These are phyloP conservation scores for Coemansia sp. DNA, from an alignment of 192 early-diverging fungal species.

Conservation along the genomic window DNA sequence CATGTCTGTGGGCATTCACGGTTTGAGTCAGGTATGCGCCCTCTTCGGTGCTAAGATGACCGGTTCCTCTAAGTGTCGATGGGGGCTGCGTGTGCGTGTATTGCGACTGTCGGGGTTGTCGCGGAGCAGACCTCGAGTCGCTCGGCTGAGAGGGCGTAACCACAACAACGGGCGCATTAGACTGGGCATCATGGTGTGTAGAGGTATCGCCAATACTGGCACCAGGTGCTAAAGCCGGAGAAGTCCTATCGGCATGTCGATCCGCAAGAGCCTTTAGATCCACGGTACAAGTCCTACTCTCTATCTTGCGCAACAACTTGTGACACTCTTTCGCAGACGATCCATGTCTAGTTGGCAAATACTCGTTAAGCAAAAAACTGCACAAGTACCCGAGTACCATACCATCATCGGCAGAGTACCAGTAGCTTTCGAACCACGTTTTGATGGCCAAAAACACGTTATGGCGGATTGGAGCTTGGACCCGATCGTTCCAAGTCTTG, in stretches of 20 bases:
- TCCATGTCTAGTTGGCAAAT: conserved; percentile 26
- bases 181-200: not conserved
- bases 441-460: conserved; percentile 81
- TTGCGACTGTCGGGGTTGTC: not conserved
- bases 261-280: conserved; percentile 17
- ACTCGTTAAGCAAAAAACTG: conserved; percentile 39
- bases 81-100: not conserved
- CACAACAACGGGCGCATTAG: not conserved
- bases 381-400: conserved; percentile 28
- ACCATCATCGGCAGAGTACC: conserved; percentile 60
- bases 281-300: conserved; percentile 15
- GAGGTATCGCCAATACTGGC: not conserved
- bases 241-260: not conserved
- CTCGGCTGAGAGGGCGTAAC: not conserved
- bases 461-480: conserved; percentile 64
- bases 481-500: conserved; percentile 64
- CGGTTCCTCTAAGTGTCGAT: not conserved
- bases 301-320: conserved; percentile 28
- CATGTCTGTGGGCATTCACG: not conserved
- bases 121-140: not conserved
- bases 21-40: not conserved
- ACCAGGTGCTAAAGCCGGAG: not conserved
- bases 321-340: conserved; percentile 36
- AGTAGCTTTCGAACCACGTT: conserved; percentile 80
- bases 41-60: not conserved